Evolutionary conservation across 2,329 filamentous ascomycete genomes (phyloP).

Genomic region (Aspergillus floridensis): DNA sequence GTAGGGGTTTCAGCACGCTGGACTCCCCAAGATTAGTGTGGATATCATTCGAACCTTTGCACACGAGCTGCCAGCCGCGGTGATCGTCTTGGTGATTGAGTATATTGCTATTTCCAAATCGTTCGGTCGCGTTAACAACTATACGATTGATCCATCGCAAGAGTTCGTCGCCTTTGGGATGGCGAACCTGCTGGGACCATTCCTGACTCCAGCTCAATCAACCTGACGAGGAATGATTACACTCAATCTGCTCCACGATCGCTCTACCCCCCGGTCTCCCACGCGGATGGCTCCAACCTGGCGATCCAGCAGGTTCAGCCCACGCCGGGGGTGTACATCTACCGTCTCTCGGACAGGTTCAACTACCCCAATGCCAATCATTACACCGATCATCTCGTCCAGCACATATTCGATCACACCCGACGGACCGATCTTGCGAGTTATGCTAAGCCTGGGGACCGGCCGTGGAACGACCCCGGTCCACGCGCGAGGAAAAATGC

Average conservation of each 20-base stretch:
- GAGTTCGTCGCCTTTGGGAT: constrained; percentile 94
- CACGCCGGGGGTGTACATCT: constrained; percentile 92
- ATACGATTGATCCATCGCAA: constrained; percentile 91
- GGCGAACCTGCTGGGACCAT: constrained; percentile 84
- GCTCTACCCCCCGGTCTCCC: constrained; percentile 82
- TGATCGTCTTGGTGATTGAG: constrained; percentile 92
- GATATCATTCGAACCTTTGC: constrained; percentile 67
- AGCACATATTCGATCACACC: constrained; percentile 67
- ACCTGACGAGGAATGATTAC: constrained; percentile 49
- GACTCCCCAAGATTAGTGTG: constrained; percentile 65
- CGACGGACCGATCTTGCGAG: constrained; percentile 69
- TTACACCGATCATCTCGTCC: constrained; percentile 75
- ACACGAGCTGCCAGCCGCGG: constrained; percentile 72
- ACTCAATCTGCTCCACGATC: constrained; percentile 51
- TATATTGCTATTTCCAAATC: constrained; percentile 98
- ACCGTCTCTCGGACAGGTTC: constrained; percentile 90
- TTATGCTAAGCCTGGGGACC: constrained; percentile 60
- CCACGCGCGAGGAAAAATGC: constrained; percentile 57
- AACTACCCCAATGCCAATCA: constrained; percentile 93
- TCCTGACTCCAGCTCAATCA: constrained; percentile 47
- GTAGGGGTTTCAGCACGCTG: constrained; percentile 72
- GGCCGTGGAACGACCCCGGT: constrained; percentile 93
- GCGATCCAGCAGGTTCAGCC: constrained; percentile 72
- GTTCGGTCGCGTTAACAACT: constrained; percentile 93
- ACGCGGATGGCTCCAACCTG: constrained; percentile 88